Percentiles rank a stretch among this genome's conserved stretches.
Evolutionary conservation across 352 stramenopile genomes (phyloP).

Genomic region (Pelagophyceae sp.): DNA sequence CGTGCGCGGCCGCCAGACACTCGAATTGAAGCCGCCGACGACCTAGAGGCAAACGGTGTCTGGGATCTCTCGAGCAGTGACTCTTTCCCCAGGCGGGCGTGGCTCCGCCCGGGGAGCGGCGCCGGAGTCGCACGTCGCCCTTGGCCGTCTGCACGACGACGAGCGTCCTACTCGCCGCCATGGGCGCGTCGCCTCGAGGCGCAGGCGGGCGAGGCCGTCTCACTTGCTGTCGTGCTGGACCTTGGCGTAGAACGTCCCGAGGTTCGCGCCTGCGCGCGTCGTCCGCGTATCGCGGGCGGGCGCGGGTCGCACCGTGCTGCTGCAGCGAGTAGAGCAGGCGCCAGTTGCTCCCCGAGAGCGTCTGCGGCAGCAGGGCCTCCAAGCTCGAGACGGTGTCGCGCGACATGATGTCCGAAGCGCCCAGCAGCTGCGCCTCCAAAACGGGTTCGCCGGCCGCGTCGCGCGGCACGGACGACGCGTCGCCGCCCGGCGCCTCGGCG

Average conservation of each 20-base stretch:
- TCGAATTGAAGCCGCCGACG: background rate
- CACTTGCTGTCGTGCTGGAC: background rate
- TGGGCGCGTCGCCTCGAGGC: background rate
- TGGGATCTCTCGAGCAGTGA: too few species aligned
- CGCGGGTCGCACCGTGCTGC: slow-evolving; percentile 2
- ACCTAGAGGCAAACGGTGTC: too few species aligned
- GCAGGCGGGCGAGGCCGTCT: background rate
- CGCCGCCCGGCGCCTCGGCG: too few species aligned
- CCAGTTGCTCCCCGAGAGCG: slow-evolving; percentile 64
- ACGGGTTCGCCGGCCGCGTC: too few species aligned
- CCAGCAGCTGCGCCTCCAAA: too few species aligned
- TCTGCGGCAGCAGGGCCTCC: slow-evolving; percentile 60
- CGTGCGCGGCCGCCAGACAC: slow-evolving; percentile 24
- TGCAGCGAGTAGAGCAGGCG: slow-evolving; percentile 48
- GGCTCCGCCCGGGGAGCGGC: too few species aligned
- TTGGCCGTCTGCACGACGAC: background rate
- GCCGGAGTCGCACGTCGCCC: slow-evolving; percentile 4
- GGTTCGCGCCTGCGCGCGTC: background rate
- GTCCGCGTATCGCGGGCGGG: background rate
- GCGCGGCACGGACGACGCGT: too few species aligned
- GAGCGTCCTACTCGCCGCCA: background rate
- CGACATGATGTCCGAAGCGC: slow-evolving; percentile 57
- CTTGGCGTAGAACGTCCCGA: background rate
- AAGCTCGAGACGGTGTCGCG: slow-evolving; percentile 57
- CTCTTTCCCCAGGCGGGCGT: too few species aligned